phyloP scores from a whole-genome alignment of 192 early-diverging fungal genomes.

The Cladochytrium replicatum region DNA sequence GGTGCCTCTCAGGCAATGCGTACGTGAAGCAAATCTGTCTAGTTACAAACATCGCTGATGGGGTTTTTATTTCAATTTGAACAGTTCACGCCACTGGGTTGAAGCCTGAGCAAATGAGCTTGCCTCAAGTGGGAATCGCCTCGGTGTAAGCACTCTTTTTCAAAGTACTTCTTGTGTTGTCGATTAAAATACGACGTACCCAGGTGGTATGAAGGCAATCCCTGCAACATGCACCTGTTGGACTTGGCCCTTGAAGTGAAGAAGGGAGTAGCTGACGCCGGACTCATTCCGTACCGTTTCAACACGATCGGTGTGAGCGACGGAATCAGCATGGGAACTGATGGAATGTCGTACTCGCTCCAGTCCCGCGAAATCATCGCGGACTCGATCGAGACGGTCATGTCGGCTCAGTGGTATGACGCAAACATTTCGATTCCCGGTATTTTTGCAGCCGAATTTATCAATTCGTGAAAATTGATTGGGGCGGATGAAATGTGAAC shows the following conservation, averaged over 20 bases:
- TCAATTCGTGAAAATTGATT: neutral
- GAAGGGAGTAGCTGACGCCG: slow-evolving; percentile 79
- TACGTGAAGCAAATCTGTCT: slow-evolving; percentile 30
- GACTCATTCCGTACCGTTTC: slow-evolving; percentile 91
- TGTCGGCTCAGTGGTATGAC: slow-evolving; percentile 97
- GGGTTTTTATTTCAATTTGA: neutral
- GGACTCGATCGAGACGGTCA: slow-evolving; percentile 98
- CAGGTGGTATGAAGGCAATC: slow-evolving; percentile 97
- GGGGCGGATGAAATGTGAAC: too few relatives aligned
- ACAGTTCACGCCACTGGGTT: slow-evolving; percentile 92
- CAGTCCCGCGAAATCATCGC: slow-evolving; percentile 97
- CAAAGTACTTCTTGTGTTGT: neutral
- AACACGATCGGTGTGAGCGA: slow-evolving; percentile 97
- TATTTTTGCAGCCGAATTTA: neutral
- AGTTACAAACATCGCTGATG: neutral
- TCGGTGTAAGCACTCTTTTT: slow-evolving; percentile 59
- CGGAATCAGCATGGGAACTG: slow-evolving; percentile 95
- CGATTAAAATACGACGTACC: neutral
- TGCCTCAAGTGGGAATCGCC: slow-evolving; percentile 93
- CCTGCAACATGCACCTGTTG: slow-evolving; percentile 98
- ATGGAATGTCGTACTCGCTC: slow-evolving; percentile 93
- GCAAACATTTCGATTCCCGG: slow-evolving; percentile 96
- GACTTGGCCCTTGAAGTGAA: slow-evolving; percentile 85
- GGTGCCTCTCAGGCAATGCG: slow-evolving; percentile 97
- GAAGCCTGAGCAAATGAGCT: slow-evolving; percentile 64